These are phyloP conservation scores for Apiospora kogelbergensis DNA, from an alignment of 2,329 filamentous ascomycete species.

Conservation along the genomic window DNA sequence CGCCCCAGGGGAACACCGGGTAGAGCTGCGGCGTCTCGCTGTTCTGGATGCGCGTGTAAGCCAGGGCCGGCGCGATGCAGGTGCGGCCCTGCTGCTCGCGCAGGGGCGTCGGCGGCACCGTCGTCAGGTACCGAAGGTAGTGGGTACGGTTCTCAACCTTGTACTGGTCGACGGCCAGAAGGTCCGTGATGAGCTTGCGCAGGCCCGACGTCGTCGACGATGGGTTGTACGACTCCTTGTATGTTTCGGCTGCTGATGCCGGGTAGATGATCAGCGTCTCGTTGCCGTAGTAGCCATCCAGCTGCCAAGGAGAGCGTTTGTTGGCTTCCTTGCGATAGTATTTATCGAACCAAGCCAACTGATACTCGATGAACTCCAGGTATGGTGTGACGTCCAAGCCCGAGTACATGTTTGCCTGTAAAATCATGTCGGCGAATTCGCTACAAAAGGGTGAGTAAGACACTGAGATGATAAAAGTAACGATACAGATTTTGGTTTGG, in stretches of 20 bases:
- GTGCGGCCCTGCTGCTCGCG: background rate
- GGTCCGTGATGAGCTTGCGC: conserved; percentile 1
- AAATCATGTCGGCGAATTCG: conserved; percentile 8
- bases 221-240: conserved; percentile 9
- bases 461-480: background rate
- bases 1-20: conserved; percentile 5
- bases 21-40: conserved; percentile 10
- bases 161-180: conserved; percentile 4
- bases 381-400: background rate
- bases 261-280: conserved; percentile 5
- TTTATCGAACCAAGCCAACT: conserved; percentile 11
- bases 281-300: conserved; percentile 4
- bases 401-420: conserved; percentile 5
- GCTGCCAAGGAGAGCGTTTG: background rate
- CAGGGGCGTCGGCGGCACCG: background rate
- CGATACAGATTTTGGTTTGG: no score
- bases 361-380: conserved; percentile 10
- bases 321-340: conserved; percentile 7
- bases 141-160: background rate
- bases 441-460: background rate
- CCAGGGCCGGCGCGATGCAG: conserved; percentile 8
- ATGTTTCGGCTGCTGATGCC: conserved; percentile 8
- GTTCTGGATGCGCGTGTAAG: conserved; percentile 8
- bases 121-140: background rate
- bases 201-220: background rate